These are phyloP conservation scores for Biscutella auriculata DNA, from an alignment of 441 rosid species.

Conservation along the genomic window DNA sequence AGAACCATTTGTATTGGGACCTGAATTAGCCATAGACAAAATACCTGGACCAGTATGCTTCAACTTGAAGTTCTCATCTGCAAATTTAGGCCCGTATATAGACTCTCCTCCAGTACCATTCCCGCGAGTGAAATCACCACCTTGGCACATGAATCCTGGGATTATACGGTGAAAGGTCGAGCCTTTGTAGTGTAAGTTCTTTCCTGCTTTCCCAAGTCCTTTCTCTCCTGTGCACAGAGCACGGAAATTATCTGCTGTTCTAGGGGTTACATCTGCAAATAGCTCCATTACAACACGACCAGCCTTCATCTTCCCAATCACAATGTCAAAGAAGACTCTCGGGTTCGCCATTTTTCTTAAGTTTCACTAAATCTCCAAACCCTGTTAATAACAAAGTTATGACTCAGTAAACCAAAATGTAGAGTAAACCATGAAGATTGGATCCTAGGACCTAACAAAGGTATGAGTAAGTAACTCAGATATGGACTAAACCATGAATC, in stretches of 20 bases:
- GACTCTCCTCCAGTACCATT: conserved; percentile 88
- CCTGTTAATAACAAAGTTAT: neutral
- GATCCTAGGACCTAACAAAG: too few relatives aligned
- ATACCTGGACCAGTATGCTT: conserved; percentile 56
- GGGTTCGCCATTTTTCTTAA: conserved; percentile 41
- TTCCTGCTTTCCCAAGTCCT: conserved; percentile 42
- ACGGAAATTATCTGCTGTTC: conserved; percentile 64
- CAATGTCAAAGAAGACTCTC: conserved; percentile 50
- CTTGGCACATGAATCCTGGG: conserved; percentile 74
- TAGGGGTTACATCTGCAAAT: conserved; percentile 49
- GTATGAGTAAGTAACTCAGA: too few relatives aligned
- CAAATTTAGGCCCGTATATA: conserved; percentile 48
- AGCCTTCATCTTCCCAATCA: conserved; percentile 41
- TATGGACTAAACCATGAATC: too few relatives aligned
- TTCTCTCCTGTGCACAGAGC: conserved; percentile 70
- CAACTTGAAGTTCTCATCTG: conserved; percentile 64
- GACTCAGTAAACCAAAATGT: too few relatives aligned
- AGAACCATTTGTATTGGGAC: conserved; percentile 59
- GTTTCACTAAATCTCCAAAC: neutral
- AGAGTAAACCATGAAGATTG: neutral
- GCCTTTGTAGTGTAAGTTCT: conserved; percentile 62
- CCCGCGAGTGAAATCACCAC: conserved; percentile 63
- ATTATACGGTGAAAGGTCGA: conserved; percentile 64
- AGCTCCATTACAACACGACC: conserved; percentile 70
- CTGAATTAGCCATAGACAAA: conserved; percentile 73